phyloP scores from a whole-genome alignment of 208 protist species.

The Leishmania gerbilli region DNA sequence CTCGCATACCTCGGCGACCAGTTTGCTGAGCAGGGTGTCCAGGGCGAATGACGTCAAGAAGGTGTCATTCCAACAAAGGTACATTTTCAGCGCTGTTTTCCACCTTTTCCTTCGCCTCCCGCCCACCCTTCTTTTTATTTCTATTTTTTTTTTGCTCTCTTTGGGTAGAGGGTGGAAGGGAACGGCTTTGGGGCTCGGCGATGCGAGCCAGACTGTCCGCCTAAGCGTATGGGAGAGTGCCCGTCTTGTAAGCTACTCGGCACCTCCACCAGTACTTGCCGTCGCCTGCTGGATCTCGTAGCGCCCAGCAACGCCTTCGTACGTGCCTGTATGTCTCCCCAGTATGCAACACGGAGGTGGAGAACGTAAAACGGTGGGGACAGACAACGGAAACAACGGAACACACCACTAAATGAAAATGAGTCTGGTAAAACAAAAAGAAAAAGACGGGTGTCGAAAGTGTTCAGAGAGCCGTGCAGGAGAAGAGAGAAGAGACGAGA shows the following conservation, averaged over 20 bases:
- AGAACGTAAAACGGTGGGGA: neutral
- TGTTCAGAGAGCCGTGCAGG: neutral
- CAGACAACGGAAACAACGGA: neutral
- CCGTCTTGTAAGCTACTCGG: neutral
- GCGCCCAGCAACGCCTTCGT: neutral
- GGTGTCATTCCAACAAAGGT: slow-evolving; percentile 29
- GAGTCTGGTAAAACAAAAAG: neutral
- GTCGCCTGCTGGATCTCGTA: neutral
- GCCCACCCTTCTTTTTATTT: neutral
- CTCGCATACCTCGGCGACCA: slow-evolving; percentile 31
- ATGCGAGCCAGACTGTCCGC: neutral
- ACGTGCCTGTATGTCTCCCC: neutral
- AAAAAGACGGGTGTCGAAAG: neutral
- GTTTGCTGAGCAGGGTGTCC: slow-evolving; percentile 28
- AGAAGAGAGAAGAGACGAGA: neutral
- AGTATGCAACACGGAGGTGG: neutral
- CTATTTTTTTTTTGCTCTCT: neutral
- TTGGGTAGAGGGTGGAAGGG: neutral
- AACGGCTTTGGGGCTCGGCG: no score
- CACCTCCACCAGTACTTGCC: neutral
- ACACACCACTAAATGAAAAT: neutral
- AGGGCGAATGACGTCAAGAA: slow-evolving; percentile 32
- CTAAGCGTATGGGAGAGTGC: neutral
- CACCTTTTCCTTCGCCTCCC: neutral
- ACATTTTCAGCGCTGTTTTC: slow-evolving; percentile 11